Base-by-base conservation (phyloP, 345 rosid species). In the Lepidium sativum region DNA sequence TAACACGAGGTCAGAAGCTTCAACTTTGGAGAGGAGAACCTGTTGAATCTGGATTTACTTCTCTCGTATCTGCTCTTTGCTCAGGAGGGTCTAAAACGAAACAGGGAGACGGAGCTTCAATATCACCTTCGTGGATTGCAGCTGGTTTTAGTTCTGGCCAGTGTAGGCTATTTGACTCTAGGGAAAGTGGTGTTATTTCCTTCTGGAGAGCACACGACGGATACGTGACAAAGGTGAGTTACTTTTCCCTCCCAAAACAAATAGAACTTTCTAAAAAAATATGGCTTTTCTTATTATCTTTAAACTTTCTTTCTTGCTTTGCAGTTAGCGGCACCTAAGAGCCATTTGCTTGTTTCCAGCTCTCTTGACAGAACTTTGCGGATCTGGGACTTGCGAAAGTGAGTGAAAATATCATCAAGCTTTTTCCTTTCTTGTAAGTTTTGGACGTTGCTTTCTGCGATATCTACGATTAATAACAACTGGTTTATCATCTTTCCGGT, bases 201-300 rank as follows among this genome's bases (percentile, higher is more conserved):
- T 82, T 83, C 54, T 91, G 98, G 96, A 82, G 80, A 78, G 96
- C 90, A 80, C 98, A 91, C 51, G 92, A 86, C 60, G 96, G 92
- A 78, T 91, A 85, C 45, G 81, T 91, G 58, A 91, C 92, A 29
- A 83, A 86, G 96, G 96, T 86, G 76, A 41, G 25, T 17, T 49
- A 20, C 13, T 38, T 47, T 7, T 0, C 4, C 47, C 69, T 60
- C 44, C 32, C 1, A 29, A 47, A 29, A 17, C 35, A 12, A 10
- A 38, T 14, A 39, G 38, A 9, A 41, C 3, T 12, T 44, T 13
- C 3, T 21, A 42, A 8, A 44, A 27, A 10, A 62, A 16, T 17
- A 14, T 34, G 34, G 18, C 38, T 38, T 63, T 47, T 41, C 35
- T 39, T 57, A 41, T 33, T 35, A 59, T 51, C 13, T 34, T 23